A percentile compares a stretch with the other conserved stretches of the same genome.
These are phyloP conservation scores for Uronychia setigera DNA, from an alignment of 73 alveolate species.

Conservation along the genomic window DNA sequence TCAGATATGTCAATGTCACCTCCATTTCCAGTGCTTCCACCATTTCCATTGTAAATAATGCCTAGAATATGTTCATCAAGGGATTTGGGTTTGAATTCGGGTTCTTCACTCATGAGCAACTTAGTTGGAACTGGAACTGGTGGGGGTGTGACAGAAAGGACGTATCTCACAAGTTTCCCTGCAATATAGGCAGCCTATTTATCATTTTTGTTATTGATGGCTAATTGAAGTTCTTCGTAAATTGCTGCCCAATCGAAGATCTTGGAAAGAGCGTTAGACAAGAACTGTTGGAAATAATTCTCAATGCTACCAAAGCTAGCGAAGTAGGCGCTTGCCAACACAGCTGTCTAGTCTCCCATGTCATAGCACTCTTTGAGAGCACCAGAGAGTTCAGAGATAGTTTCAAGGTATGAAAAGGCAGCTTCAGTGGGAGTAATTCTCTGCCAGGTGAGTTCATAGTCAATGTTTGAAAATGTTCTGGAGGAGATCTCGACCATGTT, in stretches of 20 bases:
- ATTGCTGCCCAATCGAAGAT: not conserved
- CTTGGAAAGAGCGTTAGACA: not conserved
- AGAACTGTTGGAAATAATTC: not conserved
- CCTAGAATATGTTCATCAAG: not conserved
- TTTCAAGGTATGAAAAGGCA: not conserved
- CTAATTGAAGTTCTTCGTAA: not conserved
- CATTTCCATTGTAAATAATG: not conserved
- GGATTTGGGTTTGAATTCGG: not conserved
- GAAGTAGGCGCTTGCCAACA: not conserved
- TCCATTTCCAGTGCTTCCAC: not conserved
- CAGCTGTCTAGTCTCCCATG: not conserved
- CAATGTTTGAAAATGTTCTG: not conserved
- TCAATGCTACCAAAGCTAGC: not conserved
- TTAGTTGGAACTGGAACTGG: not conserved
- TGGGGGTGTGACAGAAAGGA: not conserved
- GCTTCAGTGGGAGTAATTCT: not conserved
- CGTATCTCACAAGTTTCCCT: not conserved
- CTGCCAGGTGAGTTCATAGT: not conserved
- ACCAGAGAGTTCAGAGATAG: not conserved
- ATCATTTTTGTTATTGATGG: not conserved
- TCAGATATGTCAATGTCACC: not conserved
- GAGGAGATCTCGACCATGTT: not conserved
- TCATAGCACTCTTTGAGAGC: not conserved
- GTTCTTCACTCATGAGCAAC: not conserved
- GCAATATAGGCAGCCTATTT: not conserved